Conservation (phyloP, 2,329 filamentous ascomycete genomes). For the Fusarium sp. region DNA sequence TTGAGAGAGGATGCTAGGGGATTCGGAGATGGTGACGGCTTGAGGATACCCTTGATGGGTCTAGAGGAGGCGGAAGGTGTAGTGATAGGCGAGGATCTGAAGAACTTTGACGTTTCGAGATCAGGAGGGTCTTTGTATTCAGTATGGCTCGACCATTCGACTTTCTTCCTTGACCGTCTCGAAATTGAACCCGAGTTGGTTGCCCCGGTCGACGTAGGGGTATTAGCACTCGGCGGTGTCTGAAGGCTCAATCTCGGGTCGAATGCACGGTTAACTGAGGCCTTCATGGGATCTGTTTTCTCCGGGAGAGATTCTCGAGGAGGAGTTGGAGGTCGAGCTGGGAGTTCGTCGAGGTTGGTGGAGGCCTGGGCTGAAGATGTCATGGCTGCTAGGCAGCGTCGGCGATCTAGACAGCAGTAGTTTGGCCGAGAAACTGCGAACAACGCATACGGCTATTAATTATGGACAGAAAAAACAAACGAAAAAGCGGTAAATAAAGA, state of each 20-base stretch:
- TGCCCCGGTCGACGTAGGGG: constrained; percentile 56
- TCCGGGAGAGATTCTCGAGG: constrained; percentile 65
- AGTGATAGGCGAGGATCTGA: constrained; percentile 56
- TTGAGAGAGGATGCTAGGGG: constrained; percentile 55
- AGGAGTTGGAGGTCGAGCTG: constrained; percentile 73
- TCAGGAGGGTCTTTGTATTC: constrained; percentile 66
- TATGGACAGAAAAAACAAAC: constrained; percentile 1
- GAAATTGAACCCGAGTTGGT: constrained; percentile 58
- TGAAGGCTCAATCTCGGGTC: constrained; percentile 54
- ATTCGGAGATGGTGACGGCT: constrained; percentile 68
- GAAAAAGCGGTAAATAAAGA: constrained; percentile 6
- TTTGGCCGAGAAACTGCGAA: constrained; percentile 42
- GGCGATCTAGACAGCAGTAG: constrained; percentile 54
- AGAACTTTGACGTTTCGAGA: constrained; percentile 51
- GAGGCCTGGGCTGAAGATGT: constrained; percentile 55
- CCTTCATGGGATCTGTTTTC: constrained; percentile 50
- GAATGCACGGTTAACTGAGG: constrained; percentile 52
- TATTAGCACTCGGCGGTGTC: constrained; percentile 64
- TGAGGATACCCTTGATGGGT: constrained; percentile 79
- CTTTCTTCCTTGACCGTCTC: constrained; percentile 61
- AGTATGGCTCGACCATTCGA: constrained; percentile 67
- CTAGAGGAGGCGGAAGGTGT: constrained; percentile 54
- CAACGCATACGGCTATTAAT: constrained; percentile 37
- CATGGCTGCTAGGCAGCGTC: constrained; percentile 55
- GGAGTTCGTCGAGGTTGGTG: constrained; percentile 62